phyloP scores from a whole-genome alignment of 2,329 filamentous ascomycete genomes.

The Daldinia sp. region DNA sequence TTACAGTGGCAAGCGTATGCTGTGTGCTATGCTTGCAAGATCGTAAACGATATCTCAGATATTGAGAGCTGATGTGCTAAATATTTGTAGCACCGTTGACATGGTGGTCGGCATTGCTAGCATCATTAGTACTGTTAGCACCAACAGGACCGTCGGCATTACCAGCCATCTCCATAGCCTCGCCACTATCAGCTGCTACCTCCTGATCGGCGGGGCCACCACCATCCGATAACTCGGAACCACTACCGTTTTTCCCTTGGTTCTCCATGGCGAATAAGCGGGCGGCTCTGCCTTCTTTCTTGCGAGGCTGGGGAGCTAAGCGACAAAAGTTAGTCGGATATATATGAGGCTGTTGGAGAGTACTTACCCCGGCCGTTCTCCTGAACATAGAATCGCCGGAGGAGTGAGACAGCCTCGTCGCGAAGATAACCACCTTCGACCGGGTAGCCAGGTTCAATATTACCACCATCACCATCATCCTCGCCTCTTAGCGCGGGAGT shows the following conservation, averaged over 20 bases:
- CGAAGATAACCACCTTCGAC: conserved; percentile 88
- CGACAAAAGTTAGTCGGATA: conserved; percentile 25
- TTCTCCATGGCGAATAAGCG: conserved; percentile 47
- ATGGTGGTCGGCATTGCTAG: too few species aligned
- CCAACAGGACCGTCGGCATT: too few species aligned
- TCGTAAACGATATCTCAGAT: background rate
- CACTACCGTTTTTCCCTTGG: conserved; percentile 36
- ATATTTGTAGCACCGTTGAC: conserved; percentile 11
- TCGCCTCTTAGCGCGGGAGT: conserved; percentile 49
- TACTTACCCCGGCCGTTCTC: conserved; percentile 87
- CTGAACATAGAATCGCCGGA: conserved; percentile 96
- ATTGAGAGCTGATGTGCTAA: background rate
- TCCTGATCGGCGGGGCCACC: conserved; percentile 36
- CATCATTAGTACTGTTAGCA: too few species aligned
- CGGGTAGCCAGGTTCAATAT: conserved; percentile 80
- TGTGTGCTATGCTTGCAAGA: background rate
- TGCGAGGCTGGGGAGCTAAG: conserved; percentile 48
- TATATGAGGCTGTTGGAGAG: background rate
- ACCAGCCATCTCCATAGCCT: conserved; percentile 7
- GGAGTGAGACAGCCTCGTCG: conserved; percentile 90
- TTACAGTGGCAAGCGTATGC: conserved; percentile 11
- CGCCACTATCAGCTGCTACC: conserved; percentile 19
- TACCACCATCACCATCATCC: conserved; percentile 64
- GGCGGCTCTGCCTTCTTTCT: conserved; percentile 49
- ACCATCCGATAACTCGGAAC: conserved; percentile 42